These are phyloP conservation scores for Russula earlei DNA, from an alignment of 768 basidiomycete species.

Conservation along the genomic window DNA sequence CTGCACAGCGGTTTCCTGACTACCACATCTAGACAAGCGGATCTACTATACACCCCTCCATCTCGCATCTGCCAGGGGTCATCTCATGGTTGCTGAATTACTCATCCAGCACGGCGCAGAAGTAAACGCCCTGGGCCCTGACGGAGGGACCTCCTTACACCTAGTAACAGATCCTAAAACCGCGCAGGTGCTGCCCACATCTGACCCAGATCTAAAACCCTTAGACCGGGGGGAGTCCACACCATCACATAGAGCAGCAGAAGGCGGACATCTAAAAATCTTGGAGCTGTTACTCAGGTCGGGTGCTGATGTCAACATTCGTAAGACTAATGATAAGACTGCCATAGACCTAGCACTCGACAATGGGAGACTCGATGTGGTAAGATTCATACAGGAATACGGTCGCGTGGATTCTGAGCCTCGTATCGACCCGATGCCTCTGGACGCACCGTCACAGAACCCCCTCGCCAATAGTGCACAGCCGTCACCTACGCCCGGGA, in stretches of 20 bases:
- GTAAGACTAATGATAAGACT: neutral
- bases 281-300: neutral
- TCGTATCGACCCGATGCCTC: neutral
- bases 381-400: neutral
- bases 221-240: neutral
- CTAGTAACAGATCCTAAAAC: neutral
- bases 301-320: neutral
- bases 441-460: neutral
- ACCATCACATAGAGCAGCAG: neutral
- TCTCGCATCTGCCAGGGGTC: neutral
- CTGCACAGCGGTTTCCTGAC: neutral
- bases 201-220: too few relatives aligned
- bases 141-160: neutral
- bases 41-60: neutral
- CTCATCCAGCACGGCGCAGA: neutral
- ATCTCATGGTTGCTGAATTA: neutral
- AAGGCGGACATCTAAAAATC: neutral
- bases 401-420: neutral
- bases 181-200: neutral
- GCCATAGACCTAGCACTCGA: neutral
- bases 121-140: neutral
- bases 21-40: neutral
- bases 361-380: neutral
- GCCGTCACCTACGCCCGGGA: neutral
- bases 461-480: neutral